Evolutionary conservation across 148 eudicot genomes (phyloP).

Genomic region (Persicaria tinctoria): DNA sequence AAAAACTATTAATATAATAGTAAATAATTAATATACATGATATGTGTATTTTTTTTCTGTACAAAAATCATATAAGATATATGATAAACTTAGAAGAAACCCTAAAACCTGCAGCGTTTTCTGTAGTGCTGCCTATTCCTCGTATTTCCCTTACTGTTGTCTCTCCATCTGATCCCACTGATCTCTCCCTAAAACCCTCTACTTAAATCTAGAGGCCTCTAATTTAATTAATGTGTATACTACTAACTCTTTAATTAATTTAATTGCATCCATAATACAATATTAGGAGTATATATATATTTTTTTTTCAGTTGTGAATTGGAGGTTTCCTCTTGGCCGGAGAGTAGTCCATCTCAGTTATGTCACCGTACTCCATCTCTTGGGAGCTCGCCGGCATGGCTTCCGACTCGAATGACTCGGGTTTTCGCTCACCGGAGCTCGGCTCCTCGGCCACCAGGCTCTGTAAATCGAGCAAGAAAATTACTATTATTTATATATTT

Average conservation of each 20-base stretch:
- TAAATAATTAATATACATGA: background rate
- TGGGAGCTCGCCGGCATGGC: background rate
- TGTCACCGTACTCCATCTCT: constrained; percentile 1
- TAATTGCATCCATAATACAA: background rate
- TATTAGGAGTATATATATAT: background rate
- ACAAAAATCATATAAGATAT: background rate
- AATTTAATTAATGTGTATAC: background rate
- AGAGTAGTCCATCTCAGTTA: constrained; percentile 13
- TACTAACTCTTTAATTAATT: too few relatives aligned
- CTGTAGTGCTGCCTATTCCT: constrained; percentile 13
- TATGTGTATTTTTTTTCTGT: background rate
- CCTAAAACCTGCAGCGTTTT: constrained; percentile 8
- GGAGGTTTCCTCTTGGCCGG: constrained; percentile 15
- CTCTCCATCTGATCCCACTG: background rate
- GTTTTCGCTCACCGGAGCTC: background rate
- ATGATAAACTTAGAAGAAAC: background rate
- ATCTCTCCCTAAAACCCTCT: background rate
- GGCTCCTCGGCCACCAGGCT: constrained; percentile 1
- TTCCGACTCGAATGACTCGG: background rate
- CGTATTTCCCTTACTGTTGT: background rate
- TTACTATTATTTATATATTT: background rate
- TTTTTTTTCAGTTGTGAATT: background rate
- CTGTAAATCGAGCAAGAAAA: background rate
- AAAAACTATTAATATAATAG: too few relatives aligned
- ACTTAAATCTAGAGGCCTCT: background rate